phyloP scores from a whole-genome alignment of 78 protist species.

The Guillardia theta region DNA sequence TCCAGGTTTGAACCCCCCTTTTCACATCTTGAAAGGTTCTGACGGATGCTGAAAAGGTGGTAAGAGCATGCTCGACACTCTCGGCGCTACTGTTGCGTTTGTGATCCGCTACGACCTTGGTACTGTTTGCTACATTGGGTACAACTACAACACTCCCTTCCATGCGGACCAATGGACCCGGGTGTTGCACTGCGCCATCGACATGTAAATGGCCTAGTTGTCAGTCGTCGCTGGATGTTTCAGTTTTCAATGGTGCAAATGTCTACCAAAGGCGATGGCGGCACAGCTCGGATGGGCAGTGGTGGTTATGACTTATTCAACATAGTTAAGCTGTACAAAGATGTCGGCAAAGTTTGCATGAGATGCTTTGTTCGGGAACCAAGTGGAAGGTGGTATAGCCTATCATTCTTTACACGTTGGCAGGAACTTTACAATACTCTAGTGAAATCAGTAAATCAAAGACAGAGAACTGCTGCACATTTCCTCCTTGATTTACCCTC shows the following conservation, averaged over 20 bases:
- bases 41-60: too few species aligned
- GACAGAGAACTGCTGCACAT: not conserved
- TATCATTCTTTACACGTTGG: not conserved
- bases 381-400: not conserved
- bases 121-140: constrained; percentile 16
- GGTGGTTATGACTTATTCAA: too few species aligned
- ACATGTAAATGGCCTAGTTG: not conserved
- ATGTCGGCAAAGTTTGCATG: not conserved
- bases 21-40: too few species aligned
- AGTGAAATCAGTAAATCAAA: not conserved
- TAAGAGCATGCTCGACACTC: constrained; percentile 20
- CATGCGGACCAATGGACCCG: constrained; percentile 27
- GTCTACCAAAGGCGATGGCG: too few species aligned
- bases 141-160: constrained; percentile 41
- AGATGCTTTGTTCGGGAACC: not conserved
- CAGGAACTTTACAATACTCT: not conserved
- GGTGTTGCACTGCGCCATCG: constrained; percentile 40
- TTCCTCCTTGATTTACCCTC: too few species aligned
- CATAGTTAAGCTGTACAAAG: too few species aligned
- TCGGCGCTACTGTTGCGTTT: constrained; percentile 20
- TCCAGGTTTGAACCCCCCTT: too few species aligned
- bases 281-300: too few species aligned
- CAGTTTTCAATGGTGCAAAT: too few species aligned
- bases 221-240: not conserved
- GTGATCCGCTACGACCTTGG: constrained; percentile 31